Base-by-base conservation (phyloP, 108 stramenopile genomes). In the Cyclotella sp. region DNA sequence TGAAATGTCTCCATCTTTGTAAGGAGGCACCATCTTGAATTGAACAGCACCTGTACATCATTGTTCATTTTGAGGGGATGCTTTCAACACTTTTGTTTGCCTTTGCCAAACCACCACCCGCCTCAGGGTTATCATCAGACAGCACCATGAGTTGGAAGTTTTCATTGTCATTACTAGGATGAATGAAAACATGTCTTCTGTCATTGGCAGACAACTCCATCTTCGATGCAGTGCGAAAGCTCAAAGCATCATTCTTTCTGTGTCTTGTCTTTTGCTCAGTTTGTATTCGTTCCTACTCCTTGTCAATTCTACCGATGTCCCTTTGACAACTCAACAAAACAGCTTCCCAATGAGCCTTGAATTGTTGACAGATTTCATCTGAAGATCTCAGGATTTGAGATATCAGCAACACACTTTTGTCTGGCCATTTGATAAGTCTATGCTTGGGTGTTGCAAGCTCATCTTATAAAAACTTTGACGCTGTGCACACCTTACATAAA, bases 221-320 rank as follows among this genome's bases (percentile, higher is more conserved):
- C n/a, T 34, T 61, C 6, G 60, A 34, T 30, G 46, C 46, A 21
- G 51, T 15, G 22, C 51, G 66, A 49, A 41, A 67, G n/a, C 51
- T 67, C 46, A 67, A 14, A 6, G 66, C 45, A 51, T 67, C 47
- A 28, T 67, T 44, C 63, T 21, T 64, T 42, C 4, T 11, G 9
- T 24, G 27, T 18, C 42, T 67, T 47, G 43, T 9, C 12, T 51
- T 67, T 12, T 67, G 66, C 14, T 51, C 66, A 11, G 22, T 28
- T 28, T 45, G 7, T 4, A 28, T 51, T 6, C 14, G 45, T 24
- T 67, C 66, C 26, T 28, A 30, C 27, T 46, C 66, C 26, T 67
- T 47, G 27, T 67, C 66, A 26, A 67, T 67, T 12, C 13, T 29
- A 11, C 66, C 66, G 4, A 67, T 51, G 18, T 67, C 66, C 42